A percentile compares a stretch with the other conserved stretches of the same genome.
phyloP scores from a whole-genome alignment of 352 stramenopile genomes.

The Elongisporangium anandrum region DNA sequence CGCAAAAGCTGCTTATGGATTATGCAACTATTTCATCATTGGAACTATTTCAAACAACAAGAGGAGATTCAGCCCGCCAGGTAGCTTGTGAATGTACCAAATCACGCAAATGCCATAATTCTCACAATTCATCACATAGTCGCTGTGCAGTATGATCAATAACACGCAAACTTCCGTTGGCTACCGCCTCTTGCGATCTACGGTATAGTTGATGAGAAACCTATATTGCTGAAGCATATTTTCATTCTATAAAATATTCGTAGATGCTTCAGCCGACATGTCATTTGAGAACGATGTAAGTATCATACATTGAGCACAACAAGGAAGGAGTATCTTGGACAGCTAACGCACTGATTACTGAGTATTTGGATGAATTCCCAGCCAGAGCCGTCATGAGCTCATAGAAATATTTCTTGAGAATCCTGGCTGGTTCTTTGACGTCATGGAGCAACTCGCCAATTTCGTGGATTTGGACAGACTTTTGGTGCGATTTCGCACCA shows the following conservation, averaged over 20 bases:
- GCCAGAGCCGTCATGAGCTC: slow-evolving; percentile 64
- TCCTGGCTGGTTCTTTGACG: slow-evolving; percentile 78
- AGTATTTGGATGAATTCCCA: slow-evolving; percentile 11
- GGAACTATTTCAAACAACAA: slow-evolving; percentile 59
- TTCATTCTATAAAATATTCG: background rate
- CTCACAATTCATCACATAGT: slow-evolving; percentile 22
- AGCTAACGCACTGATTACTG: background rate
- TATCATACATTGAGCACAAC: background rate
- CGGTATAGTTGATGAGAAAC: slow-evolving; percentile 24
- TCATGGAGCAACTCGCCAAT: slow-evolving; percentile 63
- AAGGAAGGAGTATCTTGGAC: background rate
- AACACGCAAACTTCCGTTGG: slow-evolving; percentile 74
- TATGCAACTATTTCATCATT: slow-evolving; percentile 72
- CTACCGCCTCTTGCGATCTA: slow-evolving; percentile 71
- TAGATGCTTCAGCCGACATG: slow-evolving; percentile 77
- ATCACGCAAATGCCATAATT: background rate
- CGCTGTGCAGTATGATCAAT: slow-evolving; percentile 72
- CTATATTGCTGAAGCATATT: background rate
- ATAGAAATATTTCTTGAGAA: slow-evolving; percentile 74
- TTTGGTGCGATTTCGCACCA: slow-evolving; percentile 29
- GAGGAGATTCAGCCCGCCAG: slow-evolving; percentile 48
- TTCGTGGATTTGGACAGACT: slow-evolving; percentile 75
- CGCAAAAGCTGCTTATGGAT: slow-evolving; percentile 75
- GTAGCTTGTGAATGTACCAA: slow-evolving; percentile 13
- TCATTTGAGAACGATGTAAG: slow-evolving; percentile 80